Evolutionary conservation across 2,329 filamentous ascomycete genomes (phyloP).

Genomic region (Cladobotryum mycophilum): DNA sequence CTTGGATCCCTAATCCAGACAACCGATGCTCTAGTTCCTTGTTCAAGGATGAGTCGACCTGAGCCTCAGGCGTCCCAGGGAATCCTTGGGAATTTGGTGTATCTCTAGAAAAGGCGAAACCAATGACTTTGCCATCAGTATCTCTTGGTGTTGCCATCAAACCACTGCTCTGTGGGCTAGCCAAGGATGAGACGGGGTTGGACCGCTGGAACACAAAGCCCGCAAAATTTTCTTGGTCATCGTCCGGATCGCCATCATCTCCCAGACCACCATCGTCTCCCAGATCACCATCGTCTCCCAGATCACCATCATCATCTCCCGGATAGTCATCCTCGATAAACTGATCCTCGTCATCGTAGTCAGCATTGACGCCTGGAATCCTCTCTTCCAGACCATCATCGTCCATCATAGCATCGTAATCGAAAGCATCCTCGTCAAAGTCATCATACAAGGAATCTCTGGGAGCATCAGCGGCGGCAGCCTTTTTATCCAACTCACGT

Average conservation of each 20-base stretch:
- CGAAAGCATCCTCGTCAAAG: conserved; percentile 54
- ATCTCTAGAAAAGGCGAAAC: conserved; percentile 48
- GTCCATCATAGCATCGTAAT: conserved; percentile 59
- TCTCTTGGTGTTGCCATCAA: conserved; percentile 50
- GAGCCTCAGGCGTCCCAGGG: conserved; percentile 6
- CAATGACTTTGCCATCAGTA: conserved; percentile 45
- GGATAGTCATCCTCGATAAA: conserved; percentile 32
- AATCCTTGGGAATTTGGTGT: conserved; percentile 23
- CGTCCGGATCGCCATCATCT: conserved; percentile 39
- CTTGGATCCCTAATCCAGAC: conserved; percentile 40
- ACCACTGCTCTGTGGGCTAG: conserved; percentile 44
- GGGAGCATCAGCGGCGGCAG: conserved; percentile 28
- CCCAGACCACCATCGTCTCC: conserved; percentile 18
- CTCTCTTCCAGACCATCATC: conserved; percentile 60
- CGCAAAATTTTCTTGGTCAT: conserved; percentile 55
- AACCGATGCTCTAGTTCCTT: conserved; percentile 14
- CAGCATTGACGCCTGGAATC: conserved; percentile 54
- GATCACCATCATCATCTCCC: neutral
- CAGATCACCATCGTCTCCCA: conserved; percentile 12
- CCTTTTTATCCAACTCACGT: conserved; percentile 56
- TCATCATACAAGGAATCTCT: conserved; percentile 54
- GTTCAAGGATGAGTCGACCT: neutral
- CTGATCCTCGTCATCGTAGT: conserved; percentile 38
- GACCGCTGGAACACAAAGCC: conserved; percentile 54
- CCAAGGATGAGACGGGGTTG: conserved; percentile 42